These are phyloP conservation scores for Phyllosticta ampelicida DNA, from an alignment of 2,329 filamentous ascomycete species.

Conservation along the genomic window DNA sequence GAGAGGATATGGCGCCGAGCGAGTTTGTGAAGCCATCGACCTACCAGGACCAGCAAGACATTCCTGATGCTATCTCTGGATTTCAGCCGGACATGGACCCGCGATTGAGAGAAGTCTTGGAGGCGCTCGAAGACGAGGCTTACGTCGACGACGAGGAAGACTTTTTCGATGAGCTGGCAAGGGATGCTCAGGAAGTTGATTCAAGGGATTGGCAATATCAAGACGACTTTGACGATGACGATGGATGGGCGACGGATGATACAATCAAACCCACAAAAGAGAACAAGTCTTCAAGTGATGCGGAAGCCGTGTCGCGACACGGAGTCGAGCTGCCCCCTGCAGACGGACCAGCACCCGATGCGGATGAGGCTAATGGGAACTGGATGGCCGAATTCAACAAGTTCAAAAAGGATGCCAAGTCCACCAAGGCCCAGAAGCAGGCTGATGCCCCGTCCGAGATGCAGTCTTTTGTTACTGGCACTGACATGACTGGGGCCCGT, in stretches of 20 bases:
- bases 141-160: slow-evolving; percentile 83
- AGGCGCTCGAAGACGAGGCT: slow-evolving; percentile 89
- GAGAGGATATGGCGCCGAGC: slow-evolving; percentile 65
- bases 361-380: slow-evolving; percentile 48
- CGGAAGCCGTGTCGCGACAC: slow-evolving; percentile 29
- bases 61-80: slow-evolving; percentile 82
- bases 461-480: slow-evolving; percentile 59
- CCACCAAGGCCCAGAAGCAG: slow-evolving; percentile 29
- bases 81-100: slow-evolving; percentile 99
- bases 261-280: slow-evolving; percentile 56
- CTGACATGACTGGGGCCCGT: slow-evolving; percentile 62
- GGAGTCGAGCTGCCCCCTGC: slow-evolving; percentile 20
- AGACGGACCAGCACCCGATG: slow-evolving; percentile 19
- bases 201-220: slow-evolving; percentile 60
- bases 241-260: slow-evolving; percentile 90
- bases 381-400: slow-evolving; percentile 92
- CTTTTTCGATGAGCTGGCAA: slow-evolving; percentile 64
- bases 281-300: slow-evolving; percentile 28
- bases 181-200: slow-evolving; percentile 63
- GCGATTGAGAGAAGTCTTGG: slow-evolving; percentile 75
- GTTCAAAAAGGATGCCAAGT: slow-evolving; percentile 70
- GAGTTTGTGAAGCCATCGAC: slow-evolving; percentile 66
- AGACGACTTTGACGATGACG: slow-evolving; percentile 46
- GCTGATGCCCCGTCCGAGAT: slow-evolving; percentile 46
- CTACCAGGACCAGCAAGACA: slow-evolving; percentile 86